Conservation (phyloP, 768 basidiomycete species). For the Lanmaoa pseudosensibilis region DNA sequence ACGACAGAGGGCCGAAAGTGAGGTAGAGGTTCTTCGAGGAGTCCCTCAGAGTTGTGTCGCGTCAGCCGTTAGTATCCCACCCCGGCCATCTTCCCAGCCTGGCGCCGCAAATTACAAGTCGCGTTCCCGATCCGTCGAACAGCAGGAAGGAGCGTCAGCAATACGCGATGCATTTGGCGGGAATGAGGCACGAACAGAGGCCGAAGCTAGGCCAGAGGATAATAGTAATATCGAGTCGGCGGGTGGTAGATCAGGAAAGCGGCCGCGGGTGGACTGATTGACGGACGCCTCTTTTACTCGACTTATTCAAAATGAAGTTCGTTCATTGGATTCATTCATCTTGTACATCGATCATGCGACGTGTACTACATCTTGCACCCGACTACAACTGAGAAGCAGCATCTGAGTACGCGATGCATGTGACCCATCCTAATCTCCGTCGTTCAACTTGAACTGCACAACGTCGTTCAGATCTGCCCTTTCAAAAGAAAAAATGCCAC, state of each 20-base stretch:
- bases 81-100: constrained; percentile 22
- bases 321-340: constrained; percentile 12
- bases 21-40: constrained; percentile 56
- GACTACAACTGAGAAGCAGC: neutral
- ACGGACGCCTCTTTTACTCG: constrained; percentile 2
- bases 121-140: constrained; percentile 32
- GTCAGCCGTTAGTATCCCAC: neutral
- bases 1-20: constrained; percentile 61
- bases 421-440: too few species aligned
- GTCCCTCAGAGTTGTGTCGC: constrained; percentile 21
- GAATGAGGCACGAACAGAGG: constrained; percentile 24
- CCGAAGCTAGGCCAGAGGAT: constrained; percentile 20
- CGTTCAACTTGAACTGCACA: neutral
- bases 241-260: constrained; percentile 32
- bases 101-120: constrained; percentile 12
- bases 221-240: constrained; percentile 12
- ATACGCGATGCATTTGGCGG: constrained; percentile 12
- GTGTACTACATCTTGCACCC: constrained; percentile 8
- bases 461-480: too few species aligned
- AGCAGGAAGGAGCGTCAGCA: constrained; percentile 18
- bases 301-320: constrained; percentile 19
- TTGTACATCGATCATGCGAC: constrained; percentile 7
- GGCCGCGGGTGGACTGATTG: constrained; percentile 32
- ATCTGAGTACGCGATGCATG: too few species aligned
- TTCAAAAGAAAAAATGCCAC: constrained; percentile 51